A percentile compares a stretch with the other conserved stretches of the same genome.
phyloP scores from a whole-genome alignment of 108 stramenopile species.

The Epipyxis sp. region DNA sequence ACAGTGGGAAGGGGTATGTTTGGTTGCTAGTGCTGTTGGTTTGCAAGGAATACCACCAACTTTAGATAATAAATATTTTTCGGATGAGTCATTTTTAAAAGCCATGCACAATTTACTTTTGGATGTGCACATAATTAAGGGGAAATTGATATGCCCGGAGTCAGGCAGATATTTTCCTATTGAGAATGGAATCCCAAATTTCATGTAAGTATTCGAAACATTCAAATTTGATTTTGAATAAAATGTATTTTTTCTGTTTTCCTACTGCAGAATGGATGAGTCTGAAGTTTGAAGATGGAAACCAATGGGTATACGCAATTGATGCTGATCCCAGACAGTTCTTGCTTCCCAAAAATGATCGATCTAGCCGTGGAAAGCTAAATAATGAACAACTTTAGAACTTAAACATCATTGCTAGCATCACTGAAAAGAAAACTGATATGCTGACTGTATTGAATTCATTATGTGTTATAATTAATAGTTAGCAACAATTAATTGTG shows the following conservation, averaged over 20 bases:
- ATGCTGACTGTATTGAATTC: no score
- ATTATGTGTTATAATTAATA: no score
- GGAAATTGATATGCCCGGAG: conserved; percentile 24
- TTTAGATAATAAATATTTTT: background rate
- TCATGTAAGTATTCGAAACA: conserved; percentile 7
- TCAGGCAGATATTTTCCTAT: conserved; percentile 26
- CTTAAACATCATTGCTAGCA: no score
- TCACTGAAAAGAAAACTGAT: no score
- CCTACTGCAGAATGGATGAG: background rate
- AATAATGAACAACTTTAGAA: no score
- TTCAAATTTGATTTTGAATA: background rate
- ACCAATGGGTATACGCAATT: background rate
- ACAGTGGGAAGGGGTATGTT: conserved; percentile 1
- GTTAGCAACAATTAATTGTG: no score
- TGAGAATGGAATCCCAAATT: background rate
- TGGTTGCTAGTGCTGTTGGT: conserved; percentile 24
- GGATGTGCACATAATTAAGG: conserved; percentile 19
- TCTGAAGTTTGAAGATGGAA: background rate
- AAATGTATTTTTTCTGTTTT: background rate
- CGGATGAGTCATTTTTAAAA: background rate
- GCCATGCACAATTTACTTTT: conserved; percentile 27
- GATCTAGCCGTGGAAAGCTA: no score
- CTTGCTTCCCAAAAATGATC: no score
- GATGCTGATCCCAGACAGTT: no score
- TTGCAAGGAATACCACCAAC: conserved; percentile 13